Percentiles rank a stretch among this genome's conserved stretches.
phyloP scores from a whole-genome alignment of 306 rosid genomes.

The Gynostemma pentaphyllum region DNA sequence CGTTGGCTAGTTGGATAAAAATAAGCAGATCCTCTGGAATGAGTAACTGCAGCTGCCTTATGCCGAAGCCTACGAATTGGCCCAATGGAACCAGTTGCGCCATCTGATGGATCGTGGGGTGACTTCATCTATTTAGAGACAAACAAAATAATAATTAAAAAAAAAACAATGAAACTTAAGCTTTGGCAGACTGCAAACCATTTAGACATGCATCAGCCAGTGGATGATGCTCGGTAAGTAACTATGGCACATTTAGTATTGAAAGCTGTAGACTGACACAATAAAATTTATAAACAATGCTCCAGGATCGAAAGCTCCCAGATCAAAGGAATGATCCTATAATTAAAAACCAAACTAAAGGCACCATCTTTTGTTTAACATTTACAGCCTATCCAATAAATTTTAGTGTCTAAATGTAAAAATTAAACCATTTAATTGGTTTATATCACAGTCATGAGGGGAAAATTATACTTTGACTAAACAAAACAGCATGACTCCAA shows the following conservation, averaged over 20 bases:
- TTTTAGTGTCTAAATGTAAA: neutral
- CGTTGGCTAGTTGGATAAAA: slow-evolving; percentile 24
- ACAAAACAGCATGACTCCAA: neutral
- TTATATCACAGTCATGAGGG: neutral
- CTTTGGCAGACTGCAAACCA: neutral
- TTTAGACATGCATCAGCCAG: neutral
- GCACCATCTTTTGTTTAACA: neutral
- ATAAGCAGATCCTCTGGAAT: slow-evolving; percentile 32
- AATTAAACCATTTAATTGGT: neutral
- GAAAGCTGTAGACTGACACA: neutral
- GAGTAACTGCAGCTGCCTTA: slow-evolving; percentile 31
- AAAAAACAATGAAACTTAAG: neutral
- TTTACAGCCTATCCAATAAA: neutral
- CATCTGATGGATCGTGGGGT: slow-evolving; percentile 31
- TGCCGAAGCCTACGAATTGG: slow-evolving; percentile 53
- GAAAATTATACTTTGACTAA: neutral
- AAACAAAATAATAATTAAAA: neutral
- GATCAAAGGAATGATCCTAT: neutral
- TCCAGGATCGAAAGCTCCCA: neutral
- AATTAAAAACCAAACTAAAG: neutral
- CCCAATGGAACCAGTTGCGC: slow-evolving; percentile 57
- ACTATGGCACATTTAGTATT: neutral
- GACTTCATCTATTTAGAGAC: slow-evolving; percentile 30
- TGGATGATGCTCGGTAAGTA: neutral
- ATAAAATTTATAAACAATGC: neutral